Evolutionary conservation across 2,329 filamentous ascomycete species (phyloP), one percentile per base, ranked within the genome.

Genomic region (Exophiala sp.): DNA sequence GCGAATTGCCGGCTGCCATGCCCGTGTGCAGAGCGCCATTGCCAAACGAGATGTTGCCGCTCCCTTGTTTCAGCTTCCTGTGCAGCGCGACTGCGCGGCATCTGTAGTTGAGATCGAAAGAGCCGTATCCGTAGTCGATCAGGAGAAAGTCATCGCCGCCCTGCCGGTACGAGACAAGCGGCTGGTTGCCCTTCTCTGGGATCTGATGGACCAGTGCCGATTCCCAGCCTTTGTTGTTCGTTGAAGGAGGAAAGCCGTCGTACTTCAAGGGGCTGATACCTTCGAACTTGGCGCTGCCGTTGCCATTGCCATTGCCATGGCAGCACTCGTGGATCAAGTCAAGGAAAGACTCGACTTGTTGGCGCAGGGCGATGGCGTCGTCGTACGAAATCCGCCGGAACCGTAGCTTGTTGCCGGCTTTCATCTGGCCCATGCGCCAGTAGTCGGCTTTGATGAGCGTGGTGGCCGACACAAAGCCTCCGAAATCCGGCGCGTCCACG

Each of bases 381-480:
- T 74, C 67, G n/a, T 80, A 64, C 2, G 76, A 73, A 1, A 78
- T 72, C 1, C 71, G 68, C 37, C 68, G 66, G 53, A 77, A 79
- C 35, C 69, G 70, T 35, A 82, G 55, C 1, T 68, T 75, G 58
- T 81, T 75, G 2, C 80, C 80, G 2, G 80, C 73, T 53, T 78
- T 79, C 22, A 83, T 64, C 60, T 83, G 80, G 0, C 80, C 80
- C 9, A 83, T 59, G 58, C 81, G 79, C 79, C 79, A 82, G 59
- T 75, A 71, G 43, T 82, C 79, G 1, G 73, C 78, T 50, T 73
- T 74, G 23, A 80, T 70, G 10, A 81, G 69, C 0, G 79, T 82
- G 1, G 74, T 73, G 10, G 70, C 74, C 24, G 73, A 78, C 0
- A 80, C 70, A 51, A 83, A 81, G 0, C 80, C 80, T 5, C 80